A percentile compares a stretch with the other conserved stretches of the same genome.
phyloP scores from a whole-genome alignment of 129 eudicot genomes.

The Centrapalus pauciflorus region DNA sequence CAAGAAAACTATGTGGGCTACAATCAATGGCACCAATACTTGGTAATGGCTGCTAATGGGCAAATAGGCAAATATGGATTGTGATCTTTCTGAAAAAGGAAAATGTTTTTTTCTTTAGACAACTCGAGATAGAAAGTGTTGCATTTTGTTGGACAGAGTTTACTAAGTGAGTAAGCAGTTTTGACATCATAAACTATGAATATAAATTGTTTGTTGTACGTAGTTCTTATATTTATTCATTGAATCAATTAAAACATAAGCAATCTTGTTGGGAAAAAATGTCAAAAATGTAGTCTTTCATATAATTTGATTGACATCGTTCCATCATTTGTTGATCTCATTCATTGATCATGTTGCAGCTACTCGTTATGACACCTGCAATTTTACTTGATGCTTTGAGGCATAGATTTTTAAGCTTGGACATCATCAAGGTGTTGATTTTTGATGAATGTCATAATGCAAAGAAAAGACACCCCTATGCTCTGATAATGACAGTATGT shows the following conservation, averaged over 20 bases:
- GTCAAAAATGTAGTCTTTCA: not conserved
- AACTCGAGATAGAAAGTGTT: too few species aligned
- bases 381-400: constrained; percentile 73
- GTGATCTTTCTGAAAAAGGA: not conserved
- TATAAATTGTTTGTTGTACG: not conserved
- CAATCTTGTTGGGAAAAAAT: not conserved
- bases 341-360: constrained; percentile 36
- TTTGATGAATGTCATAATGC: constrained; percentile 98
- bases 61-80: not conserved
- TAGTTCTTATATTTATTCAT: not conserved
- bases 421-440: constrained; percentile 59
- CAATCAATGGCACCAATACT: not conserved
- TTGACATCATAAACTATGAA: constrained; percentile 1
- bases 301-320: not conserved
- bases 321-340: not conserved
- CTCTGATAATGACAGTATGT: constrained; percentile 75
- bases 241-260: not conserved
- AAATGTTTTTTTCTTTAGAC: too few species aligned
- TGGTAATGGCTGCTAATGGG: not conserved
- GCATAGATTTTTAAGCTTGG: constrained; percentile 50
- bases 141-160: too few species aligned
- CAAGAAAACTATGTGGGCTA: not conserved
- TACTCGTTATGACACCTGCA: constrained; percentile 83
- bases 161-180: not conserved
- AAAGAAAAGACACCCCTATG: constrained; percentile 68